Conservation (phyloP, 2,329 filamentous ascomycete species). For the Orbilia quercus region DNA sequence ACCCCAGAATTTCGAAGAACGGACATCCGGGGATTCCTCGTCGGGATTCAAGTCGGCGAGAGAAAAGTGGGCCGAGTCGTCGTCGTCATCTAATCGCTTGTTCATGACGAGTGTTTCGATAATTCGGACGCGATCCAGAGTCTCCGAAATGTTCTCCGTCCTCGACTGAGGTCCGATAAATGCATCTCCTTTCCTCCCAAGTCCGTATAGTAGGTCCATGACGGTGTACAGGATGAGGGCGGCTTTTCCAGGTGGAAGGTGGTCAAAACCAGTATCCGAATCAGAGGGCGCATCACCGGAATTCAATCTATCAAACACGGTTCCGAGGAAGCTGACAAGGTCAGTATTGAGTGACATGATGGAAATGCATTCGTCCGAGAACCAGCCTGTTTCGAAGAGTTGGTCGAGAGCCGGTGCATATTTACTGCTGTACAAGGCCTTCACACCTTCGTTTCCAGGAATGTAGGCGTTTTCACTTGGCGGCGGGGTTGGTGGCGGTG, state of each 20-base stretch:
- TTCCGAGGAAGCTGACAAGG: slow-evolving; percentile 59
- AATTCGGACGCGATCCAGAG: slow-evolving; percentile 76
- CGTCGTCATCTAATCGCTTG: slow-evolving; percentile 74
- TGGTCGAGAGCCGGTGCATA: slow-evolving; percentile 79
- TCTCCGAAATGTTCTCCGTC: slow-evolving; percentile 71
- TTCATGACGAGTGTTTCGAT: slow-evolving; percentile 82
- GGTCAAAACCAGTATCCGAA: slow-evolving; percentile 57
- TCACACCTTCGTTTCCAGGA: slow-evolving; percentile 73
- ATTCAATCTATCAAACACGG: slow-evolving; percentile 58
- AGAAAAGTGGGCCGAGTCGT: slow-evolving; percentile 63
- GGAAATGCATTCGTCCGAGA: slow-evolving; percentile 68
- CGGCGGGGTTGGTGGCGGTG: slow-evolving; percentile 69
- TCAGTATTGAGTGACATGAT: slow-evolving; percentile 66
- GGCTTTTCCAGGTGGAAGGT: slow-evolving; percentile 57
- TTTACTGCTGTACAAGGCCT: slow-evolving; percentile 77
- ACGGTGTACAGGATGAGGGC: slow-evolving; percentile 59
- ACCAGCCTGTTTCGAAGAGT: slow-evolving; percentile 88
- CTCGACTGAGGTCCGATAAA: slow-evolving; percentile 59
- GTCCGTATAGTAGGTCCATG: slow-evolving; percentile 61
- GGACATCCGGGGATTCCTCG: slow-evolving; percentile 42
- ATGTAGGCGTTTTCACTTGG: slow-evolving; percentile 64
- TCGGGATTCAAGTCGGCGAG: slow-evolving; percentile 38
- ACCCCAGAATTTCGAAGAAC: slow-evolving; percentile 45
- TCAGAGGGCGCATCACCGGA: slow-evolving; percentile 57
- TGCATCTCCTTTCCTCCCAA: slow-evolving; percentile 67